A percentile compares a stretch with the other conserved stretches of the same genome.
phyloP scores from a whole-genome alignment of 148 eudicot species.

The Spergularia bocconei region DNA sequence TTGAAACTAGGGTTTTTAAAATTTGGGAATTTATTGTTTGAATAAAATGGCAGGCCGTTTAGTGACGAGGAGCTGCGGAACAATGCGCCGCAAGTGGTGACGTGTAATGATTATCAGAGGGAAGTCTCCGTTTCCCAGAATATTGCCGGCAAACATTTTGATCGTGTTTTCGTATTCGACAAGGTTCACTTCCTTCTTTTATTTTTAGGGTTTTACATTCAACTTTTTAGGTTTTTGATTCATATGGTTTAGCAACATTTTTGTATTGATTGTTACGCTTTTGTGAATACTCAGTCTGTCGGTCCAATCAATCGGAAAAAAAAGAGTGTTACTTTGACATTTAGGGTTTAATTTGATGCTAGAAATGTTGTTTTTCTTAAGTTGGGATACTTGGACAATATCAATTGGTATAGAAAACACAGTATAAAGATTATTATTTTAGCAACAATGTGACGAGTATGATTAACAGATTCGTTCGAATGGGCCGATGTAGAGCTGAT shows the following conservation, averaged over 20 bases:
- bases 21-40: background rate
- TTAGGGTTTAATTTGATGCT: background rate
- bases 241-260: conserved; percentile 1
- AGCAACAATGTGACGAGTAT: no score
- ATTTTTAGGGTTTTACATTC: background rate
- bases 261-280: background rate
- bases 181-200: conserved; percentile 45
- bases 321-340: background rate
- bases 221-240: background rate
- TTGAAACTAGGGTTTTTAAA: background rate
- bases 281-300: background rate
- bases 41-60: conserved; percentile 60
- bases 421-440: no score
- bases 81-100: conserved; percentile 90
- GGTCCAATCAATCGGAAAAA: no score
- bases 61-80: conserved; percentile 80
- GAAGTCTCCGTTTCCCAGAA: conserved; percentile 91
- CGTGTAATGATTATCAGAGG: conserved; percentile 77
- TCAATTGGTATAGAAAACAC: no score
- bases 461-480: no score
- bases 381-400: no score
- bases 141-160: conserved; percentile 87
- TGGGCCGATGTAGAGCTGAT: no score
- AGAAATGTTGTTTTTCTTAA: no score
- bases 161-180: conserved; percentile 84